These are phyloP conservation scores for Lentinula sp. DNA, from an alignment of 768 basidiomycete genomes.

Conservation along the genomic window DNA sequence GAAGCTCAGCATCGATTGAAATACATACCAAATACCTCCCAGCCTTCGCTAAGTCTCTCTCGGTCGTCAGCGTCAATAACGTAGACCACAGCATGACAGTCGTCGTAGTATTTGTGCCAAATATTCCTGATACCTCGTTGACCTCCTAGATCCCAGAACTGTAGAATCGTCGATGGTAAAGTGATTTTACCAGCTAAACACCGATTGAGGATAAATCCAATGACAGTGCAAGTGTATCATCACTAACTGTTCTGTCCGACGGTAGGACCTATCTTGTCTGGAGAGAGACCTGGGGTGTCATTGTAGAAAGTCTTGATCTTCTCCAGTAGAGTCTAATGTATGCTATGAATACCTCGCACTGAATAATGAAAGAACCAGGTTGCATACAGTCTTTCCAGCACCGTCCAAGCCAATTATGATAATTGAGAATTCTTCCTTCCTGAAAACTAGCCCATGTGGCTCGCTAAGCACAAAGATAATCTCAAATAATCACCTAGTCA, in stretches of 20 bases:
- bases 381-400: constrained; percentile 82
- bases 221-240: not conserved
- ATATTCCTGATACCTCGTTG: constrained; percentile 91
- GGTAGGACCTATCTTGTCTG: constrained; percentile 93
- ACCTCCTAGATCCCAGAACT: constrained; percentile 97
- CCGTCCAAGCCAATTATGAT: constrained; percentile 93
- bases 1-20: not conserved
- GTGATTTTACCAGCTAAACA: constrained; percentile 83
- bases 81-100: constrained; percentile 95
- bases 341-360: not conserved
- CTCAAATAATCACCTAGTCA: constrained; percentile 57
- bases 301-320: constrained; percentile 93
- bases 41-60: constrained; percentile 86
- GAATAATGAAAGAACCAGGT: constrained; percentile 2
- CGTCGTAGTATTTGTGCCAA: constrained; percentile 93
- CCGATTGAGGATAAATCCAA: not conserved
- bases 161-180: constrained; percentile 87
- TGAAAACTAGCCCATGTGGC: constrained; percentile 18
- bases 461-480: not conserved
- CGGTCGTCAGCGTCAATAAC: constrained; percentile 92
- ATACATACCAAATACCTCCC: constrained; percentile 91
- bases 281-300: constrained; percentile 77
- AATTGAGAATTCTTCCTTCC: constrained; percentile 88
- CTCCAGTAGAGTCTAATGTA: constrained; percentile 75
- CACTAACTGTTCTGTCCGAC: constrained; percentile 90